These are phyloP conservation scores for Hanseniaspora vineae DNA, from an alignment of 805 yeast genomes.

Conservation along the genomic window DNA sequence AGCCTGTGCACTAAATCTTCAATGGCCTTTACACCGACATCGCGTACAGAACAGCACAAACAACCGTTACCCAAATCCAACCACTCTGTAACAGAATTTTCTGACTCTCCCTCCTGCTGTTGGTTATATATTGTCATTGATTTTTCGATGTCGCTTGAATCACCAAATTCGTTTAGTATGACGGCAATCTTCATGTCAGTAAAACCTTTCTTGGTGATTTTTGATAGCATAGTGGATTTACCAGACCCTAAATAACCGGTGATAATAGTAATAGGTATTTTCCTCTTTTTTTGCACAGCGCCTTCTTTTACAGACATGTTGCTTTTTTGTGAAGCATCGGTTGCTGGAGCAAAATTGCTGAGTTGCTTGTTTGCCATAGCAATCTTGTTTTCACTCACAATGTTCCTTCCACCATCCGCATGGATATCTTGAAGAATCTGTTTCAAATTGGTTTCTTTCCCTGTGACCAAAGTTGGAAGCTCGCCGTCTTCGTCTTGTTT, in stretches of 20 bases:
- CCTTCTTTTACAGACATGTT: background rate
- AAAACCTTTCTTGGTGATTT: conserved; percentile 42
- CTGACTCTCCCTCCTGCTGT: conserved; percentile 31
- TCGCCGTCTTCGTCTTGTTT: conserved; percentile 23
- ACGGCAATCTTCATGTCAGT: conserved; percentile 72
- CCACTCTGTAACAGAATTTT: conserved; percentile 74
- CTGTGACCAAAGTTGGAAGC: conserved; percentile 20
- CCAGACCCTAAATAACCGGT: conserved; percentile 96
- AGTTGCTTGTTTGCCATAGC: conserved; percentile 18
- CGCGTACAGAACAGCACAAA: conserved; percentile 90
- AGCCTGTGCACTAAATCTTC: conserved; percentile 69
- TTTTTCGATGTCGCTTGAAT: conserved; percentile 79
- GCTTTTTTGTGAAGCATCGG: background rate
- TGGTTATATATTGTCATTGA: conserved; percentile 52
- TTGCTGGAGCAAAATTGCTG: background rate
- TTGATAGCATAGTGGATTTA: conserved; percentile 72
- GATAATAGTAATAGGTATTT: conserved; percentile 82
- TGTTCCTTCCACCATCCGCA: conserved; percentile 17
- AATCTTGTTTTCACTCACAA: conserved; percentile 20
- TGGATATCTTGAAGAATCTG: conserved; percentile 13
- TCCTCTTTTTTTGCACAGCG: conserved; percentile 14
- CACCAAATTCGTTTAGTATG: conserved; percentile 86
- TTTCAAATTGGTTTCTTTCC: conserved; percentile 16
- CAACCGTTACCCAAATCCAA: conserved; percentile 94
- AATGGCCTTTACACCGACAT: conserved; percentile 87